Conservation (phyloP, 2,329 filamentous ascomycete species). For the Colletotrichum karsti region DNA sequence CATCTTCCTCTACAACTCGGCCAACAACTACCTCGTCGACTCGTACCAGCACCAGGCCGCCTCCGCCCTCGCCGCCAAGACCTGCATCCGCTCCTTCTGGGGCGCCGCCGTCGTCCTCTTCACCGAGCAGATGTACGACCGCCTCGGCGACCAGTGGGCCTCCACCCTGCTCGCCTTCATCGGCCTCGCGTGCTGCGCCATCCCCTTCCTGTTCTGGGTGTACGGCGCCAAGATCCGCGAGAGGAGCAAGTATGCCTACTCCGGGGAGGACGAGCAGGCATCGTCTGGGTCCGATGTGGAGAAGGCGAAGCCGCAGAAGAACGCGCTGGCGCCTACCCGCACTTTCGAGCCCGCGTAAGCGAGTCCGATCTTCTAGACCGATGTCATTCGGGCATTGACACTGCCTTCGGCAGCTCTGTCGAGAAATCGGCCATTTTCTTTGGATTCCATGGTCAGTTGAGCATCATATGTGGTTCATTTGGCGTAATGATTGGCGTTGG, state of each 20-base stretch:
- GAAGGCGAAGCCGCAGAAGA: constrained; percentile 40
- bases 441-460: not conserved
- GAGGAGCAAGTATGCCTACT: constrained; percentile 77
- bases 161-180: constrained; percentile 77
- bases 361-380: too few relatives aligned
- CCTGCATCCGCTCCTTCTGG: constrained; percentile 82
- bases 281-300: constrained; percentile 44
- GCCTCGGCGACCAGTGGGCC: constrained; percentile 80
- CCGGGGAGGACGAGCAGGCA: constrained; percentile 59
- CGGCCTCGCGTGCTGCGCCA: constrained; percentile 79
- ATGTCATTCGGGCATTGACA: not conserved
- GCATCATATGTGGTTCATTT: not conserved
- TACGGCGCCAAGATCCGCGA: constrained; percentile 77
- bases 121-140: constrained; percentile 81
- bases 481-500: constrained; percentile 7
- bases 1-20: constrained; percentile 84
- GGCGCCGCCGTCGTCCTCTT: constrained; percentile 82
- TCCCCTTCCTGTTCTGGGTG: constrained; percentile 84
- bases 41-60: constrained; percentile 77
- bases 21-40: constrained; percentile 77
- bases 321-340: not conserved
- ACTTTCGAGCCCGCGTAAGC: constrained; percentile 20
- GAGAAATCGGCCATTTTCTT: not conserved
- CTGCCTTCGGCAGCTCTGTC: not conserved
- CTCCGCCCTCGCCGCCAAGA: constrained; percentile 83